Base-by-base conservation (phyloP, 2,329 filamentous ascomycete genomes). In the Mariannaea sp. region DNA sequence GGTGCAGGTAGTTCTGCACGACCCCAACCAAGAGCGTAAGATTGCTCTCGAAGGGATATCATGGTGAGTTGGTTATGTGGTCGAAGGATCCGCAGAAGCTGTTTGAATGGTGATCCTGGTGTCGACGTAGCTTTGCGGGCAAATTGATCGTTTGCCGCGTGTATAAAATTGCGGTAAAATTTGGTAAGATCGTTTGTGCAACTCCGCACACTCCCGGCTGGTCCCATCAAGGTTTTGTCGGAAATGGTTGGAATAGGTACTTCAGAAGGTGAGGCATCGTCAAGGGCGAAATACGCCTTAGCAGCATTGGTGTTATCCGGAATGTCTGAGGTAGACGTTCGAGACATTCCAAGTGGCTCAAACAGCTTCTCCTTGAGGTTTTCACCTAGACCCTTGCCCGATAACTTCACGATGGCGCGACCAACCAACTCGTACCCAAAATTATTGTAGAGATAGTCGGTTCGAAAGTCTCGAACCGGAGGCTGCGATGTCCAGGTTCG, bases 221-320 rank as follows among this genome's bases (percentile, higher is more conserved):
- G 3, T 19, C 16, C 35, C 35, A 38, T 38, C 14, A 38, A 10
- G 35, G 35, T 38, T 38, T 38, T 3, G 17, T 38, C 17, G 8
- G 35, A 20, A 8, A 38, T 12, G 7, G 35, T 38, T 8, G 35
- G 35, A 19, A 38, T 19, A 12, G 35, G 35, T 8, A 38, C 35
- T 38, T 38, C 35, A 13, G 20, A 17, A 12, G 35, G 35, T 6
- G 35, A 38, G 14, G 14, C 35, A 39, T 39, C 36, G 36, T 39
- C 36, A 5, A 39, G 19, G 20, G 36, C 13, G 36, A 24, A 39
- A 13, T 39, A 39, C 1, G 36, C 36, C 36, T 39, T 39, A 19
- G 36, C 36, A 22, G 19, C 10, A 10, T 39, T 39, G 19, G 36
- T n/a, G 17, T 22, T 39, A 19, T 73, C 22, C n/a, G 36, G 19